Percentiles rank a stretch among this genome's conserved stretches.
These are phyloP conservation scores for Pleurotus ostreatus DNA, from an alignment of 768 basidiomycete species.

Conservation along the genomic window DNA sequence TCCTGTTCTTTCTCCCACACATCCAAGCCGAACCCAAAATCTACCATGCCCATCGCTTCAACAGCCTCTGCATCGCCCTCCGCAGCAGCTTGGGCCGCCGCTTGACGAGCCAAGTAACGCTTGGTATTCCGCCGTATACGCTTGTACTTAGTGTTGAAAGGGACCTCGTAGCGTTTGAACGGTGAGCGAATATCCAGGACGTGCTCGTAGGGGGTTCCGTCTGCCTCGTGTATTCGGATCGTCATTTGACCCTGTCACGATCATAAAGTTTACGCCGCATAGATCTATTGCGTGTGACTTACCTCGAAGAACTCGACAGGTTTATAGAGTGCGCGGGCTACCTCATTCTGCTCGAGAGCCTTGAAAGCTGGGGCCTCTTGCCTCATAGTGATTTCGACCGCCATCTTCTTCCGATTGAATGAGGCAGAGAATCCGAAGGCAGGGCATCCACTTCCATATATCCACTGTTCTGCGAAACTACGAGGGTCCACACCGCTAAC, in stretches of 20 bases:
- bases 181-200: conserved; percentile 85
- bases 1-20: conserved; percentile 96
- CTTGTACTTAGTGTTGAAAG: conserved; percentile 98
- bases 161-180: conserved; percentile 95
- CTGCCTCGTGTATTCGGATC: conserved; percentile 97
- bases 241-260: conserved; percentile 88
- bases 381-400: conserved; percentile 92
- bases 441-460: conserved; percentile 96
- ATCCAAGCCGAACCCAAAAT: conserved; percentile 90
- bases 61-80: conserved; percentile 90
- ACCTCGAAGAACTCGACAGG: conserved; percentile 92
- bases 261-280: neutral
- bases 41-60: conserved; percentile 90
- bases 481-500: conserved; percentile 88
- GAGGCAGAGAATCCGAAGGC: conserved; percentile 84
- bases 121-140: conserved; percentile 94
- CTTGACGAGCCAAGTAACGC: conserved; percentile 90
- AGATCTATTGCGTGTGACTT: conserved; percentile 12
- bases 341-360: conserved; percentile 65
- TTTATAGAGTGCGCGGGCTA: conserved; percentile 62
- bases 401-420: conserved; percentile 98
- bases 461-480: conserved; percentile 98
- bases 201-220: conserved; percentile 98
- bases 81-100: conserved; percentile 88
- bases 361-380: conserved; percentile 82